phyloP scores from a whole-genome alignment of 768 basidiomycete species.

The Lactarius sanguifluus region DNA sequence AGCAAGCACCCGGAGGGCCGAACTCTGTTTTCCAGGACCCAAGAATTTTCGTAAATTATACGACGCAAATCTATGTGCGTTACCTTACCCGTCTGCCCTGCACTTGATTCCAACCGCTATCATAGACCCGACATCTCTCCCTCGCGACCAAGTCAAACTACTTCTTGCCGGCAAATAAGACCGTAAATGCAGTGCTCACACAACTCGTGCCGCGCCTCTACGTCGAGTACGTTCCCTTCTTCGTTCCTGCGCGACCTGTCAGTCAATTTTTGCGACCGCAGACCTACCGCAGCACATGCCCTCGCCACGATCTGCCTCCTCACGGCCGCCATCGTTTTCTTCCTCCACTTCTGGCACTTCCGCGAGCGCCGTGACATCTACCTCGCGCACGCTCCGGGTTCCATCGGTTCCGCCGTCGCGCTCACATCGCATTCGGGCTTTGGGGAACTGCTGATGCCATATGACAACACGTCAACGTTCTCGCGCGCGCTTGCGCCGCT shows the following conservation, averaged over 20 bases:
- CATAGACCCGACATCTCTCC: slow-evolving; percentile 58
- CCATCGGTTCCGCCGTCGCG: slow-evolving; percentile 19
- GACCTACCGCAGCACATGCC: slow-evolving; percentile 51
- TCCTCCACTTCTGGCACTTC: slow-evolving; percentile 47
- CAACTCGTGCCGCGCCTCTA: slow-evolving; percentile 50
- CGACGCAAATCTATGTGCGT: slow-evolving; percentile 49
- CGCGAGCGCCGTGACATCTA: slow-evolving; percentile 18
- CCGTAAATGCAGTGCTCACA: slow-evolving; percentile 42
- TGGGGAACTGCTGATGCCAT: slow-evolving; percentile 25
- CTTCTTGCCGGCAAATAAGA: slow-evolving; percentile 46
- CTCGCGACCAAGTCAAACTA: slow-evolving; percentile 58
- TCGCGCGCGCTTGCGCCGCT: slow-evolving; percentile 17
- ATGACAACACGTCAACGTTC: slow-evolving; percentile 7
- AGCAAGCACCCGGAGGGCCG: slow-evolving; percentile 42
- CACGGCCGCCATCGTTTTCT: slow-evolving; percentile 48
- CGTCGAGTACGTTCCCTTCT: slow-evolving; percentile 52
- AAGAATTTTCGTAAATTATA: slow-evolving; percentile 55
- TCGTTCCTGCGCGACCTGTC: background rate
- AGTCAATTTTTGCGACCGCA: slow-evolving; percentile 32
- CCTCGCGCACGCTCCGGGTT: slow-evolving; percentile 23
- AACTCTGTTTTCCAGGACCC: slow-evolving; percentile 48
- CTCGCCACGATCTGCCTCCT: slow-evolving; percentile 51
- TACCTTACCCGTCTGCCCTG: slow-evolving; percentile 30
- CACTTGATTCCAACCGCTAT: slow-evolving; percentile 2
- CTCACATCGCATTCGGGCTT: slow-evolving; percentile 29